Percentiles rank a stretch among this genome's conserved stretches.
Evolutionary conservation across 2,329 filamentous ascomycete genomes (phyloP).

Genomic region (Elsinoe ampelina): DNA sequence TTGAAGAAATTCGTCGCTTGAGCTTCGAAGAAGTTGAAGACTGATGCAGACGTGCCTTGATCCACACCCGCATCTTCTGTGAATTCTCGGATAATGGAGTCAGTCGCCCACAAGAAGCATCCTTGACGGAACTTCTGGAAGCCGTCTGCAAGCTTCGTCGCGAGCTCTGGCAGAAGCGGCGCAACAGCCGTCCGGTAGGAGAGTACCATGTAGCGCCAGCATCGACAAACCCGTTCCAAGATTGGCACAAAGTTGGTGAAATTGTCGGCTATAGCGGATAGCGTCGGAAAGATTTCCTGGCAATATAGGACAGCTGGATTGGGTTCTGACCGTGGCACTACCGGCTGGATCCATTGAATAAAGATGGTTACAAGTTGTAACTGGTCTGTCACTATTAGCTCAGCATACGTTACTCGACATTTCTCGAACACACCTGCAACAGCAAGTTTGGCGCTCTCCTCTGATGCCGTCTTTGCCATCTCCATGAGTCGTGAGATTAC

Average conservation of each 20-base stretch:
- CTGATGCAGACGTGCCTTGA: conserved; percentile 69
- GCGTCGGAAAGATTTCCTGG: conserved; percentile 81
- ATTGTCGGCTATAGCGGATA: conserved; percentile 77
- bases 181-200: conserved; percentile 86
- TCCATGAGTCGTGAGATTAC: conserved; percentile 75
- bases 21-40: conserved; percentile 90
- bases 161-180: conserved; percentile 73
- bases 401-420: neutral
- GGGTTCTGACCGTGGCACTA: conserved; percentile 59
- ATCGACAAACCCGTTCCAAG: conserved; percentile 85
- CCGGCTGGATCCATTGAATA: conserved; percentile 67
- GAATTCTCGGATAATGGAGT: conserved; percentile 90
- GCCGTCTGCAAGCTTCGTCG: conserved; percentile 76
- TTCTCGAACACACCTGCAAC: conserved; percentile 57
- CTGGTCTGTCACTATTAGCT: conserved; percentile 51
- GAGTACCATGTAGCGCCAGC: conserved; percentile 94
- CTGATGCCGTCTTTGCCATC: conserved; percentile 75
- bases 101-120: conserved; percentile 97
- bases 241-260: conserved; percentile 82
- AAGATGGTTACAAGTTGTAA: conserved; percentile 88
- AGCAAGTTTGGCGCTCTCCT: conserved; percentile 73
- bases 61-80: conserved; percentile 80
- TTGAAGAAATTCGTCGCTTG: conserved; percentile 85
- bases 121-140: conserved; percentile 83
- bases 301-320: conserved; percentile 95